A percentile compares a stretch with the other conserved stretches of the same genome.
Conservation (phyloP, 176 grass and related monocot genomes). For the Triticum urartu region DNA sequence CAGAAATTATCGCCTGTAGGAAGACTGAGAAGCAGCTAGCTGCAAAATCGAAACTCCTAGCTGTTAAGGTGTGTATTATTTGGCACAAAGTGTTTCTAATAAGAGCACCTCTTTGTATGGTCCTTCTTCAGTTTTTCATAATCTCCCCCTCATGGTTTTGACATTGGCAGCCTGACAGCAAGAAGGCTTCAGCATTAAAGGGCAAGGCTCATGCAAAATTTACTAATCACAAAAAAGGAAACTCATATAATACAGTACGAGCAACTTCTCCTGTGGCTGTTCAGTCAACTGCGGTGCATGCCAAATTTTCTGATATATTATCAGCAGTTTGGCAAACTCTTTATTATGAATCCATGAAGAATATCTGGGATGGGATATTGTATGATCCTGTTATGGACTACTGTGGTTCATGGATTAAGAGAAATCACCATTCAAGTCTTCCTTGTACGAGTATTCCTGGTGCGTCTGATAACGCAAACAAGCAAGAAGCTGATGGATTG, state of each 20-base stretch:
- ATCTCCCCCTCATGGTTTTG: neutral
- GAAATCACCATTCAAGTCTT: slow-evolving; percentile 34
- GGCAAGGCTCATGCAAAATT: slow-evolving; percentile 23
- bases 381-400: slow-evolving; percentile 61
- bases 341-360: slow-evolving; percentile 81
- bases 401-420: slow-evolving; percentile 65
- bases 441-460: slow-evolving; percentile 23
- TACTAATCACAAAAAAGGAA: slow-evolving; percentile 22
- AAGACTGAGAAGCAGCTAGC: slow-evolving; percentile 50
- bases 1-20: slow-evolving; percentile 70
- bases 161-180: slow-evolving; percentile 37
- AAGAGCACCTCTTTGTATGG: neutral
- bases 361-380: slow-evolving; percentile 66
- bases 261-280: slow-evolving; percentile 13
- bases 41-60: slow-evolving; percentile 46
- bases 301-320: slow-evolving; percentile 51
- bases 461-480: slow-evolving; percentile 26
- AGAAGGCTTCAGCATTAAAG: slow-evolving; percentile 28
- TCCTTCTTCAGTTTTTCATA: neutral
- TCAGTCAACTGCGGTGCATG: slow-evolving; percentile 19
- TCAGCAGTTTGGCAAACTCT: slow-evolving; percentile 50
- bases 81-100: neutral
- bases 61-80: slow-evolving; percentile 48
- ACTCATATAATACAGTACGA: slow-evolving; percentile 17
- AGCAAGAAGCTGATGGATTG: slow-evolving; percentile 33